Percentiles rank a stretch among this genome's conserved stretches.
These are phyloP conservation scores for Afroboletus lepidellus DNA, from an alignment of 1,284 basidiomycete genomes.

Conservation along the genomic window DNA sequence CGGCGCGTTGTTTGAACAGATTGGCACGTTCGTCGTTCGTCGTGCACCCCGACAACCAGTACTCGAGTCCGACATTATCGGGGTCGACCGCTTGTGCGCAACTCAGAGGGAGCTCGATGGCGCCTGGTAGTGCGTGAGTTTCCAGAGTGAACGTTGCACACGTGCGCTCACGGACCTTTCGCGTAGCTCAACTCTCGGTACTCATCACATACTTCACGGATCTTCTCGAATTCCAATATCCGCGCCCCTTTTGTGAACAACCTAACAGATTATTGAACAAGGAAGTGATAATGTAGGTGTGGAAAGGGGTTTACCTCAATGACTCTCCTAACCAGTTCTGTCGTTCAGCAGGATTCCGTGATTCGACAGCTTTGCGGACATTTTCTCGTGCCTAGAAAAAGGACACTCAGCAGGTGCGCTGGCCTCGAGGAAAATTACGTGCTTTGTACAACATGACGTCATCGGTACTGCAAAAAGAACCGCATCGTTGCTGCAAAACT, in stretches of 20 bases:
- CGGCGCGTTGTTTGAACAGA: conserved; percentile 60
- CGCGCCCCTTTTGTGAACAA: conserved; percentile 87
- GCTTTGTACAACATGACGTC: conserved; percentile 98
- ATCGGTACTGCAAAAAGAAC: conserved; percentile 96
- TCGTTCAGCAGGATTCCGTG: conserved; percentile 68
- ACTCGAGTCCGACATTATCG: conserved; percentile 75
- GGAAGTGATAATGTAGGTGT: neutral
- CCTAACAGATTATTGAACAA: conserved; percentile 39
- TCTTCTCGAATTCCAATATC: conserved; percentile 81
- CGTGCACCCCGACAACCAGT: conserved; percentile 69
- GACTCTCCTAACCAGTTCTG: conserved; percentile 81
- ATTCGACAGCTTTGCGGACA: conserved; percentile 86
- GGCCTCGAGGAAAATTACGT: conserved; percentile 15
- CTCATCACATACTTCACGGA: conserved; percentile 82
- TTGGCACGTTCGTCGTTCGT: conserved; percentile 60
- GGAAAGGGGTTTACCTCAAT: conserved; percentile 50
- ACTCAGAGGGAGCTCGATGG: conserved; percentile 82
- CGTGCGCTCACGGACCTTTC: conserved; percentile 50
- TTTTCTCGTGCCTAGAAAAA: conserved; percentile 84
- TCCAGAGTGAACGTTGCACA: neutral
- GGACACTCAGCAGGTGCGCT: conserved; percentile 2
- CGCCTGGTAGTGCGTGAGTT: conserved; percentile 48
- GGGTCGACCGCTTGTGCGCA: conserved; percentile 84
- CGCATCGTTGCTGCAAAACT: conserved; percentile 90
- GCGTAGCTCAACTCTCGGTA: conserved; percentile 84